Evolutionary conservation across 495 filamentous ascomycete genomes (phyloP), one percentile per base, ranked within the genome.

Genomic region (Aspergillus diversus): DNA sequence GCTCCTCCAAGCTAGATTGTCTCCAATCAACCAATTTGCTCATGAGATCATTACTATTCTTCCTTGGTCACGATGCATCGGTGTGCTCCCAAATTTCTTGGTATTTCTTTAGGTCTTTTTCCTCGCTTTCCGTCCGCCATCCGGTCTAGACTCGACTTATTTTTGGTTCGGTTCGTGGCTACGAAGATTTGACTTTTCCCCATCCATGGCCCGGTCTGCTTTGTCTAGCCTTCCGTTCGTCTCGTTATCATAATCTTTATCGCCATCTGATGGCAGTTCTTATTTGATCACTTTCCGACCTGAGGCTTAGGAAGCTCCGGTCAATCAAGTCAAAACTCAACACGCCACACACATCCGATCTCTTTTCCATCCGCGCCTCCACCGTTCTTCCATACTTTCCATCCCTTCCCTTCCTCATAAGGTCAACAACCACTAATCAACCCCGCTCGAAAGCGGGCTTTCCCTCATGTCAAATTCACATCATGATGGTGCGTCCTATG

Each of bases 141-240:
- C 58, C 11, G 55, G 37, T 65, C 63, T 65, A 65, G 63, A 60
- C 57, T 50, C 55, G 31, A 63, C 42, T 55, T 64, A 64, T 64
- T 59, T 64, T 59, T 64, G 62, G 62, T 55, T 64, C 62, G 54
- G 48, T 56, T 27, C 48, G 37, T 57, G 55, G 47, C 46, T 39
- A 17, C 13, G 47, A 5, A 11, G 13, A 16, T 21, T 43, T 27
- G 35, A 27, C 51, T 32, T 27, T 31, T 59, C 62, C 31, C 55
- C 51, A 59, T 56, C 61, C 55, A 59, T 53, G 50, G 50, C 39
- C 51, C 49, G 48, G 48, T 57, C 47, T 50, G 21, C 47, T 50
- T 50, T 17, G 47, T 27, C 47, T 50, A 11, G 47, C 9, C 47
- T 50, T 50, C 21, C 21, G 16, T 27, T 27, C 21, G 11, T 48